Base-by-base conservation (phyloP, 495 filamentous ascomycete species). In the Aspergillus indologenus region DNA sequence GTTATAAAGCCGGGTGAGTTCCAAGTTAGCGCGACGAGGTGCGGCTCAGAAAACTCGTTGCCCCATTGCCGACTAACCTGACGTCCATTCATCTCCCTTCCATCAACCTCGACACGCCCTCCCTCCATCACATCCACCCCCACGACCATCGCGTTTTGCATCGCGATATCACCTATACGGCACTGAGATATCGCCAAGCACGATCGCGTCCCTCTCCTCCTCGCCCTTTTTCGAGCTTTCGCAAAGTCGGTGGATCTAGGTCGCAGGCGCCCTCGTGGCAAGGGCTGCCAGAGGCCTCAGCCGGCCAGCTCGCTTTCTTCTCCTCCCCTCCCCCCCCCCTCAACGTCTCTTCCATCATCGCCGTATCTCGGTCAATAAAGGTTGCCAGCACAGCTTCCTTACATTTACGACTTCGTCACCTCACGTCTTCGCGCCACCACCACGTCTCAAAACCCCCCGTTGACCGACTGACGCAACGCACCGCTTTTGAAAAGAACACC, bases 201-300 rank as follows among this genome's bases (percentile, higher is more conserved):
- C 50, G 52, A 65, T 60, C 59, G 61, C 68, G 63, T 56, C 50
- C 44, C 20, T 48, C 51, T 56, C 63, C 68, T 68, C 54, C 44
- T 55, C 68, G 55, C 66, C 70, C 65, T 69, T 75, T 68, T 68
- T 60, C 53, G 66, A 67, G 67, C 68, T 74, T 40, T 70, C 72
- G 72, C 71, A 67, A 73, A 70, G 68, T 75, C 64, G 67, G 68
- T 71, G 67, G 63, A 72, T 64, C 64, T 40, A 72, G 75, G 76
- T 76, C 75, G 73, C 71, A 69, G 75, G 75, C 76, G 76, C 76
- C 76, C 76, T 79, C 74, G 76, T 79, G 76, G 76, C 76, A 79
- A 79, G 76, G 76, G 73, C 77, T 75, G 77, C 75, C 75, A 74
- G 72, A 77, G 75, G 74, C 77, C 77, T 76, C 71, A 73, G 65